Conservation (phyloP, 768 basidiomycete species). For the Amanita subjunquillea region DNA sequence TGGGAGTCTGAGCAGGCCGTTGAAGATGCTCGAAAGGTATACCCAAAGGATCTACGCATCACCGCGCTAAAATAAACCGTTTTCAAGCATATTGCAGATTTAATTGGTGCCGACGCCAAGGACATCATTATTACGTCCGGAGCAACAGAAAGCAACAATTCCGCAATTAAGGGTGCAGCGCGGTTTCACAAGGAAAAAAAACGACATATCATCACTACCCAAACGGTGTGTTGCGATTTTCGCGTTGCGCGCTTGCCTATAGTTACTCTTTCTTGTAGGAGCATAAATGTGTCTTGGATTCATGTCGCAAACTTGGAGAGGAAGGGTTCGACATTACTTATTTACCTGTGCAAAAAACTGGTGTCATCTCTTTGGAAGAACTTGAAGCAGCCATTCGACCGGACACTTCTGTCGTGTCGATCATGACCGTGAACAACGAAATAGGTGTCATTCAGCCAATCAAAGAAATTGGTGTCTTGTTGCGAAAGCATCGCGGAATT, state of each 20-base stretch:
- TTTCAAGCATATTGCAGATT: constrained; percentile 71
- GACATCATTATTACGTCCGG: constrained; percentile 97
- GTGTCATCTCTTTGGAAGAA: constrained; percentile 66
- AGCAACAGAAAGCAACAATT: constrained; percentile 96
- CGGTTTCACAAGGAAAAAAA: constrained; percentile 93
- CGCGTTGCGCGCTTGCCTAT: background rate
- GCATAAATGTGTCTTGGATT: constrained; percentile 98
- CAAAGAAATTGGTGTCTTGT: constrained; percentile 83
- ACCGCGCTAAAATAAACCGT: constrained; percentile 5
- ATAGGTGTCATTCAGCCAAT: constrained; percentile 97
- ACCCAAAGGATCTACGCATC: constrained; percentile 3
- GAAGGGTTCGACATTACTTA: constrained; percentile 98
- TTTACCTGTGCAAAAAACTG: constrained; percentile 85
- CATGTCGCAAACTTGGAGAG: constrained; percentile 88
- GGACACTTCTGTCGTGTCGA: constrained; percentile 87
- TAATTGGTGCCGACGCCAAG: constrained; percentile 91
- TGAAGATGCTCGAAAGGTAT: constrained; percentile 81
- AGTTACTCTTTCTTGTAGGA: constrained; percentile 41
- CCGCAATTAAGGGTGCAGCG: constrained; percentile 94
- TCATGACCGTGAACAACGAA: constrained; percentile 99
- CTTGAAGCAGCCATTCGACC: constrained; percentile 86
- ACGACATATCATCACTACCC: constrained; percentile 87
- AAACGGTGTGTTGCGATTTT: constrained; percentile 55
- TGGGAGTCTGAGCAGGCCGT: constrained; percentile 98
- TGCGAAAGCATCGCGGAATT: constrained; percentile 80